phyloP scores from a whole-genome alignment of 345 rosid genomes.

The Streptanthus diversifolius region DNA sequence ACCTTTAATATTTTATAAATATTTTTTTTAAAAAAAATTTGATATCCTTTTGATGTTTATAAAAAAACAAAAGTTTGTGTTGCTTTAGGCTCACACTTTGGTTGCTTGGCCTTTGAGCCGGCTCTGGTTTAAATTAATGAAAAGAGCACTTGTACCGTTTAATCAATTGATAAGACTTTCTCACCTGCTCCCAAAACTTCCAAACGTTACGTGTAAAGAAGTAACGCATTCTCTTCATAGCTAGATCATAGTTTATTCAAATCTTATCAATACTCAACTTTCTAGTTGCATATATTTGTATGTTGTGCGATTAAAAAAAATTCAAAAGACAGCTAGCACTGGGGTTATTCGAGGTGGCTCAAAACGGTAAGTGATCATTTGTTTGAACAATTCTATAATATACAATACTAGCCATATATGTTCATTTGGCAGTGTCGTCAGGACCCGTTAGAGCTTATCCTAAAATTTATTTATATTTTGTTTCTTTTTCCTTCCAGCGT shows the following conservation, averaged over 20 bases:
- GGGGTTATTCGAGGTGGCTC: background rate
- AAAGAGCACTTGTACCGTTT: background rate
- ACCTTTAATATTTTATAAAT: no score
- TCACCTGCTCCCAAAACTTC: slow-evolving; percentile 26
- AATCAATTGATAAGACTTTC: slow-evolving; percentile 10
- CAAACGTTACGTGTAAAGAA: slow-evolving; percentile 24
- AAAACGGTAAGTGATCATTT: background rate
- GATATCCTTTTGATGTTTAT: no score
- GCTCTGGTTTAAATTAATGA: background rate
- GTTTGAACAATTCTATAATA: background rate
- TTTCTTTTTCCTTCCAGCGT: background rate
- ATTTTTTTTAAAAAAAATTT: no score
- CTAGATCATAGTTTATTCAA: background rate
- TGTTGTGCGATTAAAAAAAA: background rate
- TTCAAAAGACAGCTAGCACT: background rate
- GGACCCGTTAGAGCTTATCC: background rate
- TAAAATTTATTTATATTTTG: background rate
- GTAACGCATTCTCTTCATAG: background rate
- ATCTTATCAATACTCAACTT: background rate
- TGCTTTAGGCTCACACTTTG: no score
- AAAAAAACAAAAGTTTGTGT: no score
- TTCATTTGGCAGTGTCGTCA: background rate
- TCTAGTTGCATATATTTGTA: background rate
- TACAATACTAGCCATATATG: background rate
- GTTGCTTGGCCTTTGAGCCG: no score